Conservation (phyloP, 176 grass and related monocot species). For the Triticum urartu region DNA sequence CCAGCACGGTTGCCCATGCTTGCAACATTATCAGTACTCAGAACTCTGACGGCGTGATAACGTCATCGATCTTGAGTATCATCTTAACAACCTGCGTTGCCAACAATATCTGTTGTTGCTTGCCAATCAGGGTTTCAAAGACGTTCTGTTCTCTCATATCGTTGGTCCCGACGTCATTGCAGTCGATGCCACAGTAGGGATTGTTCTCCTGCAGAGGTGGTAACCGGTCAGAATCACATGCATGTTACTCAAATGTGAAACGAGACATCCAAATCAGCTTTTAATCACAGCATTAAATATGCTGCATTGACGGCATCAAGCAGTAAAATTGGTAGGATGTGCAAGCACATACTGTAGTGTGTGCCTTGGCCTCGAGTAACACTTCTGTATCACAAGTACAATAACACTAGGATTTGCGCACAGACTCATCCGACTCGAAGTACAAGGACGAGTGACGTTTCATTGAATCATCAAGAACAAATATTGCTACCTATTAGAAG, state of each 20-base stretch:
- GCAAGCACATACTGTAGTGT: background rate
- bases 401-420: background rate
- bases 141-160: slow-evolving; percentile 66
- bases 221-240: background rate
- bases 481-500: background rate
- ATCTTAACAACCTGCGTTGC: slow-evolving; percentile 83
- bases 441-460: background rate
- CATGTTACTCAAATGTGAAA: background rate
- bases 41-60: slow-evolving; percentile 57
- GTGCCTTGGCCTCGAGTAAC: background rate
- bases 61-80: slow-evolving; percentile 81
- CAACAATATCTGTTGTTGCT: slow-evolving; percentile 72
- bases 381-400: background rate
- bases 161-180: slow-evolving; percentile 60
- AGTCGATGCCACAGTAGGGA: slow-evolving; percentile 62
- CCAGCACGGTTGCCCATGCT: background rate
- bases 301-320: background rate
- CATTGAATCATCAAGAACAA: background rate
- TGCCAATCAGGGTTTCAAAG: slow-evolving; percentile 77
- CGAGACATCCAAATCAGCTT: background rate
- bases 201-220: slow-evolving; percentile 60
- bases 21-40: slow-evolving; percentile 28
- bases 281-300: background rate
- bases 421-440: background rate
- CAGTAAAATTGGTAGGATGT: background rate